phyloP scores from a whole-genome alignment of 768 basidiomycete species.

The Kwoniella botswanensis region DNA sequence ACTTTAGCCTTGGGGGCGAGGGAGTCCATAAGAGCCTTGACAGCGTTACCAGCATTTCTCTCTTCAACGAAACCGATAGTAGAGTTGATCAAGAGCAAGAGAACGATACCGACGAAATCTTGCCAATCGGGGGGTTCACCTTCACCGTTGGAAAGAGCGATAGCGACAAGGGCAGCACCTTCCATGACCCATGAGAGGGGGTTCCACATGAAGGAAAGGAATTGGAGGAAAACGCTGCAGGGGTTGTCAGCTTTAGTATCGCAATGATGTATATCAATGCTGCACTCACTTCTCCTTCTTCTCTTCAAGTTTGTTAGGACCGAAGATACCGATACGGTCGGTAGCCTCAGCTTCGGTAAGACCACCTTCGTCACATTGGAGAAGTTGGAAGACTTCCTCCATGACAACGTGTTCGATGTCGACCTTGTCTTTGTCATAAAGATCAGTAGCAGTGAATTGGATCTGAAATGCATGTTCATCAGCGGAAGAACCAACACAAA shows the following conservation, averaged over 20 bases:
- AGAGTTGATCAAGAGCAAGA: constrained; percentile 91
- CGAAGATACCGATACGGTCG: constrained; percentile 88
- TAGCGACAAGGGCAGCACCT: constrained; percentile 75
- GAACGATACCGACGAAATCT: constrained; percentile 95
- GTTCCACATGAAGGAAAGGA: constrained; percentile 99
- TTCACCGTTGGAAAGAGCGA: constrained; percentile 92
- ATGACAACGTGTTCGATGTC: constrained; percentile 96
- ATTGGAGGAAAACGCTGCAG: constrained; percentile 85
- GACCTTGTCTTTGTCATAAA: constrained; percentile 98
- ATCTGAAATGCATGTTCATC: constrained; percentile 41
- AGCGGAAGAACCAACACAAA: neutral
- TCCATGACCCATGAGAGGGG: constrained; percentile 99
- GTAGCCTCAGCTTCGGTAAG: constrained; percentile 73
- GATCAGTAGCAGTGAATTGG: constrained; percentile 58
- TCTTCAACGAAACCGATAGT: constrained; percentile 98
- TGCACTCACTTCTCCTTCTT: constrained; percentile 61
- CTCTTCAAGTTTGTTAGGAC: constrained; percentile 91
- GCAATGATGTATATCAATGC: neutral
- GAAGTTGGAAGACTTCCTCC: constrained; percentile 93
- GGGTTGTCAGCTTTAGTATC: constrained; percentile 19
- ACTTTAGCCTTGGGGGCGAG: constrained; percentile 97
- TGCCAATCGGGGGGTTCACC: constrained; percentile 88
- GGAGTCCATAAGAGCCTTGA: constrained; percentile 99
- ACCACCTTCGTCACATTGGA: constrained; percentile 86
- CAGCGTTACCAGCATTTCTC: constrained; percentile 94